Conservation (phyloP, 345 rosid genomes). For the Cochlearia excelsa region DNA sequence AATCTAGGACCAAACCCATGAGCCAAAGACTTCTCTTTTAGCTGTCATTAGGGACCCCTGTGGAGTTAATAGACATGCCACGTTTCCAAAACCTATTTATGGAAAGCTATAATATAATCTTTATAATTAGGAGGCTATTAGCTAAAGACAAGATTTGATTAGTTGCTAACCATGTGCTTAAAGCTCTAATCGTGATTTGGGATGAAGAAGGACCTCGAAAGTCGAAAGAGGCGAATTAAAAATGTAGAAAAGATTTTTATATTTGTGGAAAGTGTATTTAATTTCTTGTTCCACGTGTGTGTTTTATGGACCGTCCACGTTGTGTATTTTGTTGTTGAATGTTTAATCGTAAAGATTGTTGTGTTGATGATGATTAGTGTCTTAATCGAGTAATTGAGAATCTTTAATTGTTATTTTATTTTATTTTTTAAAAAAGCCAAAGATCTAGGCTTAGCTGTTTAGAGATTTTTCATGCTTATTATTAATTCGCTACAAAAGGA, state of each 20-base stretch:
- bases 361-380: slow-evolving; percentile 26
- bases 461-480: slow-evolving; percentile 39
- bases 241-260: not conserved
- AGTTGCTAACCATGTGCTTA: slow-evolving; percentile 53
- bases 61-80: slow-evolving; percentile 28
- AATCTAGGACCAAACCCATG: slow-evolving; percentile 42
- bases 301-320: slow-evolving; percentile 40
- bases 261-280: slow-evolving; percentile 22
- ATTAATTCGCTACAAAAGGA: slow-evolving; percentile 12
- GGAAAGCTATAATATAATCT: not conserved
- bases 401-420: slow-evolving; percentile 40
- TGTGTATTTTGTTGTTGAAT: slow-evolving; percentile 13
- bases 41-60: slow-evolving; percentile 40
- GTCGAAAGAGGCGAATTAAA: slow-evolving; percentile 27
- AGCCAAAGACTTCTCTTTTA: slow-evolving; percentile 25
- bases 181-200: slow-evolving; percentile 35
- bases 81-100: slow-evolving; percentile 29
- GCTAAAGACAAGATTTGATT: slow-evolving; percentile 29
- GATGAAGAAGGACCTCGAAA: slow-evolving; percentile 32
- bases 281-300: slow-evolving; percentile 10
- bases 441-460: slow-evolving; percentile 44
- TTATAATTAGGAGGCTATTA: not conserved
- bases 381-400: slow-evolving; percentile 40
- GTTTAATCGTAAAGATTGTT: slow-evolving; percentile 31
- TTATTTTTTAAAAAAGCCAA: slow-evolving; percentile 15